Base-by-base conservation (phyloP, 2,329 filamentous ascomycete species). In the Tolypocladium amazonense region DNA sequence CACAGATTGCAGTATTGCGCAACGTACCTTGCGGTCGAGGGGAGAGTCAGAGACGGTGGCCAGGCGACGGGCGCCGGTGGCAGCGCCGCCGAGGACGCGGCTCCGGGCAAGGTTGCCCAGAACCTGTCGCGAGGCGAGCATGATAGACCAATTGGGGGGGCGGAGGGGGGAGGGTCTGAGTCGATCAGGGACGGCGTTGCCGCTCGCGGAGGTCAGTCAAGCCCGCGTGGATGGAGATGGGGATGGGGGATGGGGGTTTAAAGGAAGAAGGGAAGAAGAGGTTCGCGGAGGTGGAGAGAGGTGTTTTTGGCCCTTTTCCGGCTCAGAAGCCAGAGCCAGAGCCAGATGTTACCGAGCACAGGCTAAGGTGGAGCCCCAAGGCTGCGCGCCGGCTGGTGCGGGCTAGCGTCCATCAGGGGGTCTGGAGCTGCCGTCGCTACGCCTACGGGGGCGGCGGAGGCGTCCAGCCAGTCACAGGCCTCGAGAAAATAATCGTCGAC, bases 31-130 rank as follows among this genome's bases (percentile, higher is more conserved):
- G 81, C 87, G 87, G 80, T 92, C 90, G 68, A 99, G 87, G 69
- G 91, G 86, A 73, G 86, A 87, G 78, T 96, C 90, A 70, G 86
- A 83, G 72, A 92, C 88, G 69, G 92, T 95, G 65, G 93, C 93
- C 81, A 97, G 87, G 69, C 86, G 81, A 69, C 86, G 83, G 70
- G 86, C 75, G 73, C 83, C 79, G 70, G 87, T 76, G 82, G 86
- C 77, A 75, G 78, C 77, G 69, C 78, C 73, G 68, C 73, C 73
- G 63, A 79, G 69, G 73, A 78, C 79, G 71, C 86, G 82, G 77
- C 79, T 78, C 78, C 83, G 84, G 80, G 84, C 81, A 69, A 83
- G 73, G 70, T 73, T 76, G 80, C 84, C 85, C 80, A 87, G 79
- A 76, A 87, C 78, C 80, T 88, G 86, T 80, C 86, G 82, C 73